Evolutionary conservation across 2,329 filamentous ascomycete species (phyloP).

Genomic region (Fusarium sp.): DNA sequence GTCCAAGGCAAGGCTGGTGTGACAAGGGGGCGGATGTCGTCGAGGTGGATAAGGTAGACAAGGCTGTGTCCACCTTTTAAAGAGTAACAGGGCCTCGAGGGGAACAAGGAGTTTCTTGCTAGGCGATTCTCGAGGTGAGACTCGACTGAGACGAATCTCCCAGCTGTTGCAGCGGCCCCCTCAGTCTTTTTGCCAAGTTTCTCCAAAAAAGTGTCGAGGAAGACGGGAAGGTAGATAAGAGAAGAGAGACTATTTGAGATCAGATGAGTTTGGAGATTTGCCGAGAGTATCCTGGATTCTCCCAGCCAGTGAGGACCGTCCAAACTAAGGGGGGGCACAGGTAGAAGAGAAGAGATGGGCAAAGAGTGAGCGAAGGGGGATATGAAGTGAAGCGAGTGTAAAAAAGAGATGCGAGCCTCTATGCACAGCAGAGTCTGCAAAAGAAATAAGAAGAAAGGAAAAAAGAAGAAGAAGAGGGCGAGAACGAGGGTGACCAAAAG

Average conservation of each 20-base stretch:
- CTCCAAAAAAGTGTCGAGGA: background rate
- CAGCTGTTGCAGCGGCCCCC: background rate
- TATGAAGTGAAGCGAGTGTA: slow-evolving; percentile 6
- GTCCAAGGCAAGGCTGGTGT: slow-evolving; percentile 13
- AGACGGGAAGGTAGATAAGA: slow-evolving; percentile 12
- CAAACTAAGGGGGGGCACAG: slow-evolving; percentile 20
- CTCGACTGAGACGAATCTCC: background rate
- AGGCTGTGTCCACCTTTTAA: slow-evolving; percentile 12
- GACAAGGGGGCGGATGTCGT: slow-evolving; percentile 2
- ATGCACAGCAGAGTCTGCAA: background rate
- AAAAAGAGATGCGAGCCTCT: background rate
- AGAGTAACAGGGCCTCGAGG: background rate
- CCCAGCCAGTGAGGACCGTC: slow-evolving; percentile 34
- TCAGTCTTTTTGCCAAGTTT: background rate
- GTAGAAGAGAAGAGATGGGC: slow-evolving; percentile 13
- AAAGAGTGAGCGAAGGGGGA: background rate
- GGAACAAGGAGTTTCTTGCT: background rate
- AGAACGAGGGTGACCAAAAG: slow-evolving; percentile 8
- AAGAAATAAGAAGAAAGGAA: slow-evolving; percentile 1
- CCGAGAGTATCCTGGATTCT: slow-evolving; percentile 23
- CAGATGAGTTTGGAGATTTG: slow-evolving; percentile 41
- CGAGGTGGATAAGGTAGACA: slow-evolving; percentile 10
- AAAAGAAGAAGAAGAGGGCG: slow-evolving; percentile 10
- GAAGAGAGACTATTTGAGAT: slow-evolving; percentile 26
- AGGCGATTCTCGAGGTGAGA: background rate